Evolutionary conservation across 345 rosid species (phyloP), one percentile per base, ranked within the genome.

Genomic region (Capsella bursapastoris): DNA sequence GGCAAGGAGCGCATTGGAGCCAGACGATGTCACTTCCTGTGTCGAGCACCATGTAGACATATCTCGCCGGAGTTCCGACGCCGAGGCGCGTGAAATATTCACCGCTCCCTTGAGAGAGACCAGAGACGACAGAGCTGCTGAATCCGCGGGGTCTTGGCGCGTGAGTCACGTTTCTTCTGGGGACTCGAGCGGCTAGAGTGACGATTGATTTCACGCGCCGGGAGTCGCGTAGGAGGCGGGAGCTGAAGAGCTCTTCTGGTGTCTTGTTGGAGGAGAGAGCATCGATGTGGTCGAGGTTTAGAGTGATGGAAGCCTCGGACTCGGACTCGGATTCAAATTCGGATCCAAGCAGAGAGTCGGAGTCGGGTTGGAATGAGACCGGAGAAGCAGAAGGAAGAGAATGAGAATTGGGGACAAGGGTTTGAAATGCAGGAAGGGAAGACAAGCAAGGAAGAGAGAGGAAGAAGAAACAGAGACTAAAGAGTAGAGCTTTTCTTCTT

Each of bases 1-100:
- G 81, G 78, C 99, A 95, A 25, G 99, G 99, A 34, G 96, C 89
- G 47, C 98, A 92, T 70, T 92, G 99, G 66, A 92, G 80, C 99
- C 99, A 95, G 7, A 92, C 91, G 80, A 95, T 74, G 81, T 95
- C 99, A 71, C 97, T 90, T 32, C 99, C 98, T 0, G 99, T 95
- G 71, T 95, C 99, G 2, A 95, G 84, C 10, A 95, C 98, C 92
- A 92, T 86, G 80, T 82, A 92, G 4, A 87, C 77, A 41, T 90
- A 86, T 71, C 80, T 87, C n/a, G 97, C 82, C 51, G 98, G 99
- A 7, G 99, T 90, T 31, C 97, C 98, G 3, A 92, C 91, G 8
- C 97, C 98, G 8, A 95, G 72, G 71, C 98, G 98, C 63, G 97
- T 92, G 88, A 95, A 95, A 80, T 90, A 95, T 82, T 96, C 99